These are phyloP conservation scores for Emergomyces pasteurianus DNA, from an alignment of 2,329 filamentous ascomycete species.

Conservation along the genomic window DNA sequence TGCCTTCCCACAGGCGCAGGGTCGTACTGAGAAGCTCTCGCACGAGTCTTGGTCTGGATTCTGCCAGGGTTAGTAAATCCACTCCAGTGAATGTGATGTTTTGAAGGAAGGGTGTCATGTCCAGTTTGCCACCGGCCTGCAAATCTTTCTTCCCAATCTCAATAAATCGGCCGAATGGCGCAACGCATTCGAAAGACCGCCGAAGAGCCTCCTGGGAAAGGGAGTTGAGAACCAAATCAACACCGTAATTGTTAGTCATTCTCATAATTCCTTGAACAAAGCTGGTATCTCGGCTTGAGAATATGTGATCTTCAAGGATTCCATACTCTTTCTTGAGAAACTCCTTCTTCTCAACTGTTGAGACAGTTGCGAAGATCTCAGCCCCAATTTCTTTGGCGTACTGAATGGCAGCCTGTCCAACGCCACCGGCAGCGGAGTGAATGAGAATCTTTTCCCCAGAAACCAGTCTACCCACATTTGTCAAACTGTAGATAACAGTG, in stretches of 20 bases:
- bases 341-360: slow-evolving; percentile 12
- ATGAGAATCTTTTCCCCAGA: slow-evolving; percentile 15
- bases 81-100: slow-evolving; percentile 12
- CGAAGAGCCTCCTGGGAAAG: slow-evolving; percentile 11
- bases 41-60: slow-evolving; percentile 7
- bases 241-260: slow-evolving; percentile 12
- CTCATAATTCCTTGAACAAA: slow-evolving; percentile 14
- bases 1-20: slow-evolving; percentile 9
- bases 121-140: slow-evolving; percentile 5
- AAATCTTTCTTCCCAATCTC: slow-evolving; percentile 14
- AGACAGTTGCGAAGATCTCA: slow-evolving; percentile 16
- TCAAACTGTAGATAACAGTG: slow-evolving; percentile 13
- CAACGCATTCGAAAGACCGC: slow-evolving; percentile 11
- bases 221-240: slow-evolving; percentile 13
- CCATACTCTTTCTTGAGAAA: slow-evolving; percentile 13
- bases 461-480: slow-evolving; percentile 11
- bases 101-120: slow-evolving; percentile 9
- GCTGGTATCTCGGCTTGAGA: slow-evolving; percentile 12
- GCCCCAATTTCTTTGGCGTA: slow-evolving; percentile 14
- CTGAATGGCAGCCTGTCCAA: slow-evolving; percentile 17
- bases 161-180: slow-evolving; percentile 13
- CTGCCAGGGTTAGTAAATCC: slow-evolving; percentile 11
- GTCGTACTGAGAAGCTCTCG: slow-evolving; percentile 6
- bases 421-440: slow-evolving; percentile 15
- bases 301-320: slow-evolving; percentile 15